Evolutionary conservation across 805 yeast genomes (phyloP), one percentile per base, ranked within the genome.

Genomic region (Candida ponderosae): DNA sequence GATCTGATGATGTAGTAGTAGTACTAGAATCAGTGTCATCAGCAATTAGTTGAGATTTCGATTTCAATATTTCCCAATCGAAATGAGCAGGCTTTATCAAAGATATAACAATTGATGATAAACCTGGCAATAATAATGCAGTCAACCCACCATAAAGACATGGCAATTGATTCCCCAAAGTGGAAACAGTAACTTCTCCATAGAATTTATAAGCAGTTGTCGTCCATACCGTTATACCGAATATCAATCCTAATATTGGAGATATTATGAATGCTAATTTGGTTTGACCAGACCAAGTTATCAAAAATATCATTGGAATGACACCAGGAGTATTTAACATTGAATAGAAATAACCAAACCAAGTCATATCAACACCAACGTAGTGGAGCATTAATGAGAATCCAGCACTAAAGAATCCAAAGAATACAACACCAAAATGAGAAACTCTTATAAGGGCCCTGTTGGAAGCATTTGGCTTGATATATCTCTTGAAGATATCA

Each of bases 271-370:
- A 56, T 2, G 65, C 65, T 8, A 50, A 33, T 18, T 36, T 41
- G 2, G 60, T 50, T 40, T 54, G 63, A 34, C 54, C 48, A 33
- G 39, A 53, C 66, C 66, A 62, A 9, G 60, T 55, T 27, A 63
- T 58, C 8, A 59, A 48, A 26, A 60, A 48, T 6, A 57, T 50
- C 46, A 60, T 50, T 3, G 66, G 65, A 35, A 62, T 50, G 15
- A 63, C 64, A 18, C 64, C 65, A n/a, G 65, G 65, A 42, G 63
- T 57, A 33, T 56, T 61, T n/a, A 62, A 33, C 57, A 62, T 58
- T 14, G 65, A 58, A 21, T 45, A 45, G 46, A 62, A 59, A 39
- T 60, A 60, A 7, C 58, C 64, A 39, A 56, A 41, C 30, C 55
- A 54, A 16, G 50, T 47, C 43, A 54, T 48, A 32, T 47, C 46